Percentiles rank a stretch among this genome's conserved stretches.
These are phyloP conservation scores for Trichosporon coremiiforme DNA, from an alignment of 1,284 basidiomycete species.

Conservation along the genomic window DNA sequence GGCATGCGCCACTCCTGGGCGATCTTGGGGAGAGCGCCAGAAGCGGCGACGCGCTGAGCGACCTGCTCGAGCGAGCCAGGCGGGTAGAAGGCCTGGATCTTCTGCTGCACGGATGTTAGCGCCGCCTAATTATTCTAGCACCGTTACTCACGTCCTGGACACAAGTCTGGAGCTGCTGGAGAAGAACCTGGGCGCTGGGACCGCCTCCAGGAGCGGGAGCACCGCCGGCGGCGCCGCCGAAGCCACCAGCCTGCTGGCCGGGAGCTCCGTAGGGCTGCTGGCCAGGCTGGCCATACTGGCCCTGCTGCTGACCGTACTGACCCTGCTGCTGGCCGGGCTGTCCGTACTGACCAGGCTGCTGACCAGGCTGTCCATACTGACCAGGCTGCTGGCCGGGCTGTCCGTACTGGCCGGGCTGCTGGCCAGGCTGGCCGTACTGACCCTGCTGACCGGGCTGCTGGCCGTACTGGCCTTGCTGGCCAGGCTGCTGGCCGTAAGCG, in stretches of 20 bases:
- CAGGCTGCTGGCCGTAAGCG: slow-evolving; percentile 9
- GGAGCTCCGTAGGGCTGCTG: slow-evolving; percentile 26
- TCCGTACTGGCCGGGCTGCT: slow-evolving; percentile 39
- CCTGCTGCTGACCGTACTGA: slow-evolving; percentile 31
- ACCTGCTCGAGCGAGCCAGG: slow-evolving; percentile 56
- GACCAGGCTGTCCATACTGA: slow-evolving; percentile 31
- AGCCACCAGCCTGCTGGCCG: slow-evolving; percentile 31
- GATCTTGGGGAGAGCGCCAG: slow-evolving; percentile 55
- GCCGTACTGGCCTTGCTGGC: slow-evolving; percentile 29
- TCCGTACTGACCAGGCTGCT: slow-evolving; percentile 31
- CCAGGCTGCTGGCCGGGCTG: slow-evolving; percentile 33
- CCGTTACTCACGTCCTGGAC: slow-evolving; percentile 54
- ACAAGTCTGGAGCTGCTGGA: slow-evolving; percentile 49
- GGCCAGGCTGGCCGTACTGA: slow-evolving; percentile 42
- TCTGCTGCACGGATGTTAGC: slow-evolving; percentile 46
- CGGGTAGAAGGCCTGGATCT: slow-evolving; percentile 58
- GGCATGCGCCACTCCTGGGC: slow-evolving; percentile 57
- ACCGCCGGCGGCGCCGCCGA: slow-evolving; percentile 27
- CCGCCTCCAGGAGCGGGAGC: slow-evolving; percentile 35
- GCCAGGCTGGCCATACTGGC: slow-evolving; percentile 31
- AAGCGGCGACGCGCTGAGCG: slow-evolving; percentile 54
- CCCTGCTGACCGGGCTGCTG: slow-evolving; percentile 29
- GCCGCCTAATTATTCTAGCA: not conserved
- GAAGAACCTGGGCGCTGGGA: slow-evolving; percentile 33
- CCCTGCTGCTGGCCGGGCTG: slow-evolving; percentile 25